phyloP scores from a whole-genome alignment of 805 yeast species.

The Cyberlindnera xishuangbannaensis region DNA sequence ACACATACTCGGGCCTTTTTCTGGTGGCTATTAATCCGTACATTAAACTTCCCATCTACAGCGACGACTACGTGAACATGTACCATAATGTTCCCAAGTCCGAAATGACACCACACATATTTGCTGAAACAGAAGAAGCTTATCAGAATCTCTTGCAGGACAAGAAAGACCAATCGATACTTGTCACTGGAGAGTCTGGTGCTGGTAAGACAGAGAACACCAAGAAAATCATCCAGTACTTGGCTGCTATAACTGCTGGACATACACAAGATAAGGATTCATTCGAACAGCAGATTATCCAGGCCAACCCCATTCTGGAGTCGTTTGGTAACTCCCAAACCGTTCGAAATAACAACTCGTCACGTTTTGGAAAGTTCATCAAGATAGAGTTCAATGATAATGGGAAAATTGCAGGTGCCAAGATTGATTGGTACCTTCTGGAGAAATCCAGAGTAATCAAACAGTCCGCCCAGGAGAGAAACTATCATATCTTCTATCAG shows the following conservation, averaged over 20 bases:
- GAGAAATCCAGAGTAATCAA: constrained; percentile 90
- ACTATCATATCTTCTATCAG: constrained; percentile 92
- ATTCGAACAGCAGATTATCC: constrained; percentile 80
- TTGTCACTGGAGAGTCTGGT: constrained; percentile 98
- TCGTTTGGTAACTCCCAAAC: constrained; percentile 98
- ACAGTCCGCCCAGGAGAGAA: constrained; percentile 74
- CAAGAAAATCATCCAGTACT: constrained; percentile 86
- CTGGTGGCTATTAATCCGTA: constrained; percentile 96
- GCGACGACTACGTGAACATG: constrained; percentile 44
- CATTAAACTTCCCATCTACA: constrained; percentile 65
- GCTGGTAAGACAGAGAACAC: constrained; percentile 99
- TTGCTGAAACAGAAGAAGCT: constrained; percentile 84
- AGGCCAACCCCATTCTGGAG: constrained; percentile 93
- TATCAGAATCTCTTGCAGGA: constrained; percentile 66
- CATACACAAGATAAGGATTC: constrained; percentile 24
- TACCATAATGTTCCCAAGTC: constrained; percentile 46
- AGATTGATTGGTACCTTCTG: constrained; percentile 87
- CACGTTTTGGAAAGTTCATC: constrained; percentile 94
- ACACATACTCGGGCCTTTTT: constrained; percentile 93
- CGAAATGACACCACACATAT: constrained; percentile 77
- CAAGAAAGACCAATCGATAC: constrained; percentile 75
- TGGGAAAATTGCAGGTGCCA: constrained; percentile 78
- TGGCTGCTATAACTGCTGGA: constrained; percentile 65
- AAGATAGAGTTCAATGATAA: constrained; percentile 66
- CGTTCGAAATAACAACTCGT: constrained; percentile 86